Conservation (phyloP, 768 basidiomycete species). For the Lactifluus rugatus region DNA sequence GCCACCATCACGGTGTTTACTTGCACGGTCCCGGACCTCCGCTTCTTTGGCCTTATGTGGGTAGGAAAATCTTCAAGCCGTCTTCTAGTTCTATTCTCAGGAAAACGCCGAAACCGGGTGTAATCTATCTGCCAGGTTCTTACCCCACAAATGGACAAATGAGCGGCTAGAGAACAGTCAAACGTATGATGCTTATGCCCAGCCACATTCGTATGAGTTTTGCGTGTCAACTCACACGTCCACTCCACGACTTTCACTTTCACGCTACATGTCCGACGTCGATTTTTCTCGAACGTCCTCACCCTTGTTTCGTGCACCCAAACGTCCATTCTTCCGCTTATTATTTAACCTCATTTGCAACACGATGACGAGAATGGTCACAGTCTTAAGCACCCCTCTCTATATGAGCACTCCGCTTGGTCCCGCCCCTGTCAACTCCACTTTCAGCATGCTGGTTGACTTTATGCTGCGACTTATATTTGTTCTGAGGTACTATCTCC, state of each 20-base stretch:
- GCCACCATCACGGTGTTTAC: background rate
- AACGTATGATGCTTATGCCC: background rate
- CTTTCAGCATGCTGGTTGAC: background rate
- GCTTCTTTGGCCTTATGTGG: background rate
- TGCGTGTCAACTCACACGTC: conserved; percentile 2
- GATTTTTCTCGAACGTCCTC: conserved; percentile 2
- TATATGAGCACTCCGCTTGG: background rate
- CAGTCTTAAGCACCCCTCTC: background rate
- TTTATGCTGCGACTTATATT: conserved; percentile 2
- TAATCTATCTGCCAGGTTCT: background rate
- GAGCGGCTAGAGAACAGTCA: conserved; percentile 4
- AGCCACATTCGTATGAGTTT: conserved; percentile 2
- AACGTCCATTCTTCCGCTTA: background rate
- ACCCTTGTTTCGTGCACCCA: background rate
- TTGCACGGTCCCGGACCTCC: background rate
- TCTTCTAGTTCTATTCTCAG: background rate
- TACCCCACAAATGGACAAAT: conserved; percentile 8
- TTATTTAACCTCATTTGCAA: background rate
- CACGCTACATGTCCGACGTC: background rate
- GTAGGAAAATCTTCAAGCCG: background rate
- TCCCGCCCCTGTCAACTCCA: background rate
- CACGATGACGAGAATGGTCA: background rate
- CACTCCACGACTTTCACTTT: conserved; percentile 1
- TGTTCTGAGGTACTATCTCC: conserved; percentile 13
- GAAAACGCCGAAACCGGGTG: conserved; percentile 10